Evolutionary conservation across 441 rosid genomes (phyloP).

Genomic region (Mallotus repandus): DNA sequence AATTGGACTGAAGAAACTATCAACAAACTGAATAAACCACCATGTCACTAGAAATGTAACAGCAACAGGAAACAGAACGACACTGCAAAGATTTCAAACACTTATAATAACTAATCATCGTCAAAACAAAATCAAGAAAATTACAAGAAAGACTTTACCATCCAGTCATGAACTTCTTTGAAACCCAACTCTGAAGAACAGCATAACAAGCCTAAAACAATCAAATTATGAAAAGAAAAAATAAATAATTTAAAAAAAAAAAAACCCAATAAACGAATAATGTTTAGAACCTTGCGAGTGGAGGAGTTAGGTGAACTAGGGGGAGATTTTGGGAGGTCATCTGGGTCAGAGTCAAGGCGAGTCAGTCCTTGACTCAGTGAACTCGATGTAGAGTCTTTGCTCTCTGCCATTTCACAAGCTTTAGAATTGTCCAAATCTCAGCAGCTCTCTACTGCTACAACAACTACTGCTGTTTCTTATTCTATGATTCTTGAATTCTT

Average conservation of each 20-base stretch:
- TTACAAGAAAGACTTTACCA: constrained; percentile 42
- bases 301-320: constrained; percentile 77
- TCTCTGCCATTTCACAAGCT: constrained; percentile 46
- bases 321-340: constrained; percentile 57
- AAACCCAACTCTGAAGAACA: constrained; percentile 88
- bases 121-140: not conserved
- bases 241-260: not conserved
- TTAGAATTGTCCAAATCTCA: no score
- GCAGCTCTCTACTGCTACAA: no score
- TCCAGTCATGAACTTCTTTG: constrained; percentile 91
- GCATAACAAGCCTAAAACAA: constrained; percentile 67
- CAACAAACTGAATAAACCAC: constrained; percentile 97
- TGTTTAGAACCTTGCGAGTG: constrained; percentile 58
- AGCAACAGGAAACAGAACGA: constrained; percentile 85
- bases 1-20: constrained; percentile 91
- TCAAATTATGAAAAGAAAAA: not conserved
- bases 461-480: no score
- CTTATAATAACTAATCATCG: constrained; percentile 1
- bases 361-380: constrained; percentile 62
- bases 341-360: constrained; percentile 51
- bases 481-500: no score
- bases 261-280: not conserved
- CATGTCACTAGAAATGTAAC: constrained; percentile 86
- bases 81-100: constrained; percentile 50
- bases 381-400: constrained; percentile 58